Evolutionary conservation across 169 alveolate genomes (phyloP), one percentile per base, ranked within the genome.

Genomic region (Cryptosporidium xiaoi): DNA sequence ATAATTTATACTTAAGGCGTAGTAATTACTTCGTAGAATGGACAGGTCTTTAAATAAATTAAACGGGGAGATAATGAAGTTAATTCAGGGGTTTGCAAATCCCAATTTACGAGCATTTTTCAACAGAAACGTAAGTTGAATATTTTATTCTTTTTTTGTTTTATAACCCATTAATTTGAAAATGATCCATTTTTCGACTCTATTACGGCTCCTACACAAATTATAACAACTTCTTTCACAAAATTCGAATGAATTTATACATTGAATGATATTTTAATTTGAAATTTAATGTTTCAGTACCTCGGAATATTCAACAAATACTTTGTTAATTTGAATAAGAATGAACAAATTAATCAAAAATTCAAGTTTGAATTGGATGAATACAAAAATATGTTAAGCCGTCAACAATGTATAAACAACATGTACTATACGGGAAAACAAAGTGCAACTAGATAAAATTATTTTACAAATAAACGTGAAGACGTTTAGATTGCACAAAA

Each of bases 41-140:
- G 34, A 48, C 20, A 66, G 31, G 51, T 69, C 66, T 29, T n/a
- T 29, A 8, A 24, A 50, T 34, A 69, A 53, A 69, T n/a, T 69
- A 31, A 34, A 60, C 40, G 51, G 51, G 44, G 83, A 69, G 3
- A 69, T 69, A 2, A 33, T 46, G 18, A 16, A 24, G 27, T 15
- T 53, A 27, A 69, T 77, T 7, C 71, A 60, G 29, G 50, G 65
- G 13, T 77, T 77, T 36, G 6, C 60, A 13, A 46, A 40, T 60
- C 87, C 77, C 4, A 77, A 77, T 56, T 40, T 77, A 24, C 60
- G 87, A 12, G 58, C 60, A 13, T 77, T n/a, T n/a, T 77, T 77
- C 34, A 60, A 77, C 20, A 77, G 64, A 56, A 77, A 77, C 29
- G 87, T 77, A 77, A 77, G 87, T 60, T 58, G 3, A 12, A 10